These are phyloP conservation scores for Komagataella mondaviorum DNA, from an alignment of 805 yeast genomes.

Conservation along the genomic window DNA sequence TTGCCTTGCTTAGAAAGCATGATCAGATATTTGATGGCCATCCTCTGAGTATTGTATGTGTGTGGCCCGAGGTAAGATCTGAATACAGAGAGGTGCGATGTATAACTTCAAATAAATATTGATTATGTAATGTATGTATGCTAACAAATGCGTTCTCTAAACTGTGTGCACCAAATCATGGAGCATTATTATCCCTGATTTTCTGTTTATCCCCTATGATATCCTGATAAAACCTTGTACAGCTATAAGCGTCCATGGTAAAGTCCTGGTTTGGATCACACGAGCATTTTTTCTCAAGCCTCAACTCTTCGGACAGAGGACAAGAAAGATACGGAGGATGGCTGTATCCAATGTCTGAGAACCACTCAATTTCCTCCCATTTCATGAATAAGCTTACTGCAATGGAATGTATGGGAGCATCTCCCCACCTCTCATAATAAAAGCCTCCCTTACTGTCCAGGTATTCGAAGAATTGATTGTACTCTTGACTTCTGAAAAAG, in stretches of 20 bases:
- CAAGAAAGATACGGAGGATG: conserved; percentile 22
- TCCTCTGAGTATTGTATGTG: conserved; percentile 10
- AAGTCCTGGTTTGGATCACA: conserved; percentile 19
- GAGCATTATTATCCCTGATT: too few species aligned
- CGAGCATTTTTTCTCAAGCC: conserved; percentile 11
- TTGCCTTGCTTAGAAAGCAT: conserved; percentile 91
- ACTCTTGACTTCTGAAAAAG: conserved; percentile 44
- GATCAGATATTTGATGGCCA: conserved; percentile 72
- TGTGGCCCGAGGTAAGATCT: conserved; percentile 6
- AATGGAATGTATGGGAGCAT: conserved; percentile 40
- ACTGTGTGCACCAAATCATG: neutral
- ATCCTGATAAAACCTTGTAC: conserved; percentile 4
- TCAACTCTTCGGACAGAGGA: conserved; percentile 10
- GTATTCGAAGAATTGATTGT: conserved; percentile 44
- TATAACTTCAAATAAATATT: neutral
- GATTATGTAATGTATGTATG: neutral
- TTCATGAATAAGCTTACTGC: conserved; percentile 22
- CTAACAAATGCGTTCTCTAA: neutral
- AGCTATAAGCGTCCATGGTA: conserved; percentile 4
- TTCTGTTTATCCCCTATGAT: neutral
- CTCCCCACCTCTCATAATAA: conserved; percentile 88
- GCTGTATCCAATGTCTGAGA: conserved; percentile 18
- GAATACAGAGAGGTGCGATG: neutral
- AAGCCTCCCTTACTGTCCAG: conserved; percentile 66
- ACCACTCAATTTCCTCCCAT: conserved; percentile 15